Percentiles rank a stretch among this genome's conserved stretches.
Evolutionary conservation across 2,329 filamentous ascomycete genomes (phyloP).

Genomic region (Aspergillus transmontanensis): DNA sequence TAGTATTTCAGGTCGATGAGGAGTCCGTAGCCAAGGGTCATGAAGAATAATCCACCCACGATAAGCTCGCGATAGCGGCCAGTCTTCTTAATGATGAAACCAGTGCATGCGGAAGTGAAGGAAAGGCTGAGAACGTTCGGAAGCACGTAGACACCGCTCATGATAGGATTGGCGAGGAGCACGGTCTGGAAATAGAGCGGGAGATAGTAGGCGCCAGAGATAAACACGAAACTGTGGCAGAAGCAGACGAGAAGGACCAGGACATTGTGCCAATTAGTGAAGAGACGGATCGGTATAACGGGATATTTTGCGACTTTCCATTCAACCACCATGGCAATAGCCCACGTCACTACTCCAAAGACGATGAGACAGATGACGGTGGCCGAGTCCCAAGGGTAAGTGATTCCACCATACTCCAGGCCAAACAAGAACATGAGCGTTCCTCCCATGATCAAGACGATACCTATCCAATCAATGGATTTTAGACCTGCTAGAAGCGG

Average conservation of each 20-base stretch:
- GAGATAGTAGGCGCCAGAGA: slow-evolving; percentile 76
- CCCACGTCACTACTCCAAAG: slow-evolving; percentile 67
- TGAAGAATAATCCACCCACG: slow-evolving; percentile 58
- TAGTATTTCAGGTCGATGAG: slow-evolving; percentile 60
- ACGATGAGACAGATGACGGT: slow-evolving; percentile 76
- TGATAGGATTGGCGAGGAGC: slow-evolving; percentile 66
- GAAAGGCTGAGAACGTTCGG: slow-evolving; percentile 71
- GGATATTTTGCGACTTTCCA: slow-evolving; percentile 74
- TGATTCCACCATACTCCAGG: slow-evolving; percentile 79
- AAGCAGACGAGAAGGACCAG: slow-evolving; percentile 69
- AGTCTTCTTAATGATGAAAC: slow-evolving; percentile 73
- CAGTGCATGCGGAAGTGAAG: slow-evolving; percentile 60
- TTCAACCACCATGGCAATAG: slow-evolving; percentile 72
- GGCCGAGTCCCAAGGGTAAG: slow-evolving; percentile 72
- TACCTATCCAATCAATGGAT: slow-evolving; percentile 67
- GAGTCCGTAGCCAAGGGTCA: slow-evolving; percentile 68
- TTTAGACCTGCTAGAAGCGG: slow-evolving; percentile 59
- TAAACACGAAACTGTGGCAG: slow-evolving; percentile 76
- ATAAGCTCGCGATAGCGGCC: slow-evolving; percentile 67
- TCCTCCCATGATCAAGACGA: slow-evolving; percentile 68
- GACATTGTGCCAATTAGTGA: slow-evolving; percentile 66
- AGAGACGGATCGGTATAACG: slow-evolving; percentile 74
- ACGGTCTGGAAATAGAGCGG: slow-evolving; percentile 84
- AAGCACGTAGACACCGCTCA: slow-evolving; percentile 74
- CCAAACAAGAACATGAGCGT: slow-evolving; percentile 86